Base-by-base conservation (phyloP, 73 alveolate species). In the Blepharisma stoltei region DNA sequence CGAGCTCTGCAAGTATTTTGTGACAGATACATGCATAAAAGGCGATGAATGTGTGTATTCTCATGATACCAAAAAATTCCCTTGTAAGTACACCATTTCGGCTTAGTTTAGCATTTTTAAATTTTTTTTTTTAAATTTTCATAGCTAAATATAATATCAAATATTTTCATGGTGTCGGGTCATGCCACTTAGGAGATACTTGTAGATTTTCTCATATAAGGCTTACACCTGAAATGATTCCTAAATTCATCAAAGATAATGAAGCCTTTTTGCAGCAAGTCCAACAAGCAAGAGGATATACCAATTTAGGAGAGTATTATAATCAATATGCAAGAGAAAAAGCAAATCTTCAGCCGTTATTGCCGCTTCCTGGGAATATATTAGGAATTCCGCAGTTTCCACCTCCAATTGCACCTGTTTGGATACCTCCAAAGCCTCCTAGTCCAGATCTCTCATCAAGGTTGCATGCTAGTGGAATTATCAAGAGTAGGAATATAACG, bases 121-220 rank as follows among this genome's bases (percentile, higher is more conserved):
- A 14, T 73, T 77, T 6, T 65, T 70, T 37, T 92, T 96, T 78
- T 82, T 71, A 52, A 89, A 89, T 81, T 86, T 94, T 7, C 98
- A 92, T 78, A 81, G 81, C 46, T n/a, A n/a, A n/a, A n/a, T n/a
- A n/a, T n/a, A n/a, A n/a, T n/a, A n/a, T n/a, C 75, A 68, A 68
- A 27, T 68, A 69, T 43, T 77, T 79, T 49, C 97, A 93, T 80
- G 96, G 94, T 37, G 85, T 90, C 5, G 98, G 98, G 1, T 71
- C 71, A 60, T 93, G 98, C 77, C 91, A 84, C 52, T 77, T 83
- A 54, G 94, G 93, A n/a, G 82, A 82, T 7, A 69, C 70, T 43
- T 93, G 98, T 78, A 86, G 77, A 54, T 93, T 93, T 83, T 88
- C 96, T 6, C 98, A 93, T 80, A 81, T 80, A 50, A 80, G 94